These are phyloP conservation scores for Scorias spongiosa DNA, from an alignment of 2,329 filamentous ascomycete genomes.

Conservation along the genomic window DNA sequence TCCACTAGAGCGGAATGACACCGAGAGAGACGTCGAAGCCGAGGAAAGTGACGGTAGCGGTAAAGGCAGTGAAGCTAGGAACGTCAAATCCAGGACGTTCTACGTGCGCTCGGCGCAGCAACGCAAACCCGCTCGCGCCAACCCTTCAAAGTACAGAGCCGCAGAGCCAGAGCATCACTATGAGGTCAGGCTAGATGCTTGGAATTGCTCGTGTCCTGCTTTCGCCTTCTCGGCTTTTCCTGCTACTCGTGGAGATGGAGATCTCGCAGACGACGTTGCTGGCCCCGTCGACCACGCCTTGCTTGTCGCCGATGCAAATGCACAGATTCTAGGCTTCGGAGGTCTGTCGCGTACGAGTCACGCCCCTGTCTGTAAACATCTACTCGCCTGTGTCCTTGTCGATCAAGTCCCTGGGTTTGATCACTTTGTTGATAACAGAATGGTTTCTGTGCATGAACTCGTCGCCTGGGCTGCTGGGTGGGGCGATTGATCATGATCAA, in stretches of 20 bases:
- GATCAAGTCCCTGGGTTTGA: constrained; percentile 51
- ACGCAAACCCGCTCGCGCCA: constrained; percentile 42
- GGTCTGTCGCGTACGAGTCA: constrained; percentile 29
- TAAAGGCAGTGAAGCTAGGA: not conserved
- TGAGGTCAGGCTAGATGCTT: constrained; percentile 56
- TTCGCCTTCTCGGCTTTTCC: constrained; percentile 62
- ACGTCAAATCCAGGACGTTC: constrained; percentile 2
- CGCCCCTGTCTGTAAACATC: constrained; percentile 64
- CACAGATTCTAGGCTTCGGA: constrained; percentile 24
- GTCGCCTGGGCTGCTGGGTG: constrained; percentile 49
- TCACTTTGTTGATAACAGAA: constrained; percentile 38
- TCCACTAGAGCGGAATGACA: not conserved
- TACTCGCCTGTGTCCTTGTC: constrained; percentile 67
- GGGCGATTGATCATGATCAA: constrained; percentile 15
- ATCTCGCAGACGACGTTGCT: not conserved
- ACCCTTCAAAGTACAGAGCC: constrained; percentile 33
- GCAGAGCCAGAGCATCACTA: constrained; percentile 40
- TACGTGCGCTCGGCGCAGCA: constrained; percentile 8
- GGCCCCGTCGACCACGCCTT: not conserved
- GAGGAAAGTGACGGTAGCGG: not conserved
- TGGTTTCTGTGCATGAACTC: constrained; percentile 48
- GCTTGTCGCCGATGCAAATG: not conserved
- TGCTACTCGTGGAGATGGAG: constrained; percentile 5
- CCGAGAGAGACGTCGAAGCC: not conserved
- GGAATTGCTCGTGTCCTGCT: constrained; percentile 81